Evolutionary conservation across 2,329 filamentous ascomycete species (phyloP).

Genomic region (Metarhizium sp.): DNA sequence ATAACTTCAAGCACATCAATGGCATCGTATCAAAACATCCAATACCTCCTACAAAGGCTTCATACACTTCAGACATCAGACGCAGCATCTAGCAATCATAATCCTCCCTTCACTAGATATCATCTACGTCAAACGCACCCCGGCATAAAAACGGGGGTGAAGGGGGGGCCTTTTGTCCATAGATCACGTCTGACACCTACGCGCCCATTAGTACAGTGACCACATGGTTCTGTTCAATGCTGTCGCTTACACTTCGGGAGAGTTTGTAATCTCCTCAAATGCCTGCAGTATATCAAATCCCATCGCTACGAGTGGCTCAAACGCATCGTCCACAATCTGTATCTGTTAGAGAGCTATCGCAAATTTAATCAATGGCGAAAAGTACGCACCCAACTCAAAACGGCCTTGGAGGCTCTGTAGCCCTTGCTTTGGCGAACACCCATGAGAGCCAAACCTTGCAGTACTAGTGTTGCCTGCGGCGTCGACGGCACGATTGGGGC

Average conservation of each 20-base stretch:
- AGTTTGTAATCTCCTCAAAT: conserved; percentile 71
- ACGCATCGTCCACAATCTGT: conserved; percentile 59
- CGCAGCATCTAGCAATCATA: not conserved
- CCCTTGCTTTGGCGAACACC: conserved; percentile 75
- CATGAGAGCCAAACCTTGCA: conserved; percentile 71
- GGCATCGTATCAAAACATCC: not conserved
- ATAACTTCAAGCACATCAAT: not conserved
- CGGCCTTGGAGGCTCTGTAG: conserved; percentile 61
- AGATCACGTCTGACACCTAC: conserved; percentile 1
- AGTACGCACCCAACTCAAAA: conserved; percentile 68
- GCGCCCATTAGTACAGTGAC: not conserved
- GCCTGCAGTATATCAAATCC: conserved; percentile 70
- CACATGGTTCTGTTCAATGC: not conserved
- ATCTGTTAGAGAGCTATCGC: conserved; percentile 8
- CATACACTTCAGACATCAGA: not conserved
- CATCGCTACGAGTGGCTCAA: conserved; percentile 67
- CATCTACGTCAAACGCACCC: not conserved
- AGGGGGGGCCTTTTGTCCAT: not conserved
- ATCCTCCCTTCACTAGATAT: not conserved
- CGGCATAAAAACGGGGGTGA: not conserved
- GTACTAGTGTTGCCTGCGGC: conserved; percentile 57
- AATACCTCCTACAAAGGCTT: not conserved
- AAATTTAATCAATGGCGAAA: not conserved
- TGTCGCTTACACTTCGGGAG: conserved; percentile 40
- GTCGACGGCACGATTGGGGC: conserved; percentile 66